Base-by-base conservation (phyloP, 495 filamentous ascomycete genomes). In the Elaphomyces granulatus region DNA sequence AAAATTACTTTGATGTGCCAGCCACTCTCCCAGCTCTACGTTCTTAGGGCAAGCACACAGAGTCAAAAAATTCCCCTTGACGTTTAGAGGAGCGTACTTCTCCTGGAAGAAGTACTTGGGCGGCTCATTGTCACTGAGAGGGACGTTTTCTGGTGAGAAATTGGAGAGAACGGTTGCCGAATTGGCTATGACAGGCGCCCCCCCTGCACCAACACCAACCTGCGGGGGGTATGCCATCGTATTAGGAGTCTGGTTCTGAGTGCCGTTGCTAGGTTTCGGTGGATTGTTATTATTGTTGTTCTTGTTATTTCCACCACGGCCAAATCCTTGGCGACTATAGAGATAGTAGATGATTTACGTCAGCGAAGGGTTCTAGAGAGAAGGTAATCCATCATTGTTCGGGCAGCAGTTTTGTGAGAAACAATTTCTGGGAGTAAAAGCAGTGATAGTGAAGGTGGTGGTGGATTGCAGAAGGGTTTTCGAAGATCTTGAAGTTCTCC, bases 11-110 rank as follows among this genome's bases (percentile, higher is more conserved):
- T 94, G 87, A 60, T 94, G 87, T 39, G 87, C 86, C 44, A 93
- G 64, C 87, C 87, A 95, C 53, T 95, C 87, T 21, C 85, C 87
- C 44, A 82, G 71, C 55, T 94, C 87, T 19, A 94, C 80, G 37
- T 84, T 80, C 57, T 83, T 82, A 7, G 87, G 87, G 53, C 83
- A 81, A 37, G 83, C 83, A 48, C 85, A 88, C 32, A 95, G 61
- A 15, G 87, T 94, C 81, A 92, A 84, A 56, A 94, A 94, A 60
- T 94, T 95, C 33, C 87, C 87, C 61, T 84, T 92, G 45, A 94
- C 87, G 42, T 92, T 88, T 45, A 93, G 72, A 48, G 78, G 80
- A 32, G 81, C 77, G 52, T 87, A 83, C 47, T 80, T 74, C 43
- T 87, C 76, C 49, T 83, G 79, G 56, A 87, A 81, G 58, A 79